Conservation (phyloP, 2,329 filamentous ascomycete genomes). For the Fusarium equiseti region DNA sequence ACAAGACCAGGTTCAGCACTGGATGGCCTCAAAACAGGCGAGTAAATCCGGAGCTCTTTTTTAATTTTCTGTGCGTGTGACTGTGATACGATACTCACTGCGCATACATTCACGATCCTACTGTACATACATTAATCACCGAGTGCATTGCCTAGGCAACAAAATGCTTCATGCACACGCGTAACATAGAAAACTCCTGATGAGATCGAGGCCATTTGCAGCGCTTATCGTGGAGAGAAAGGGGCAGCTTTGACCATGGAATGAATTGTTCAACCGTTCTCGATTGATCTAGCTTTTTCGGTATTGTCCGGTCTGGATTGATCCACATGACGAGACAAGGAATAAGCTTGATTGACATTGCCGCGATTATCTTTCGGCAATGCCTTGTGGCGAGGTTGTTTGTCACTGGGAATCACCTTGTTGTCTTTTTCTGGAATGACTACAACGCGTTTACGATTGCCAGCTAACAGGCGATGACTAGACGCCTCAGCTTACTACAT, state of each 20-base stretch:
- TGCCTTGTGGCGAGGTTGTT: neutral
- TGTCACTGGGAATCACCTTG: too few relatives aligned
- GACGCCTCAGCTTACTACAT: neutral
- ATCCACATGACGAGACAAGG: conserved; percentile 3
- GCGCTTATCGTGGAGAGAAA: neutral
- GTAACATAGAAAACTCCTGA: conserved; percentile 4
- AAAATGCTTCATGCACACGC: conserved; percentile 7
- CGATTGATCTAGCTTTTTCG: neutral
- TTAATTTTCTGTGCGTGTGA: conserved; percentile 1
- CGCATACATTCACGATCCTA: neutral
- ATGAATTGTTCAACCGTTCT: neutral
- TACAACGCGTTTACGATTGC: too few relatives aligned
- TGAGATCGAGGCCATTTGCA: conserved; percentile 14
- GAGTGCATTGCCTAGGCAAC: neutral
- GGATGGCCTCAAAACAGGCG: conserved; percentile 8
- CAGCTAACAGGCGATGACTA: neutral
- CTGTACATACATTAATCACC: neutral
- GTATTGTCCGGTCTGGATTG: neutral
- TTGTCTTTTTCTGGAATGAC: neutral
- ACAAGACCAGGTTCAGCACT: conserved; percentile 3
- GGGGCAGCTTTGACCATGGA: neutral
- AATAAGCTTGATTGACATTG: neutral
- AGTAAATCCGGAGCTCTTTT: neutral
- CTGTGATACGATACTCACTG: neutral
- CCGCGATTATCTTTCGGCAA: neutral